Evolutionary conservation across 2,329 filamentous ascomycete genomes (phyloP).

Genomic region (Corinectria fuckeliana): DNA sequence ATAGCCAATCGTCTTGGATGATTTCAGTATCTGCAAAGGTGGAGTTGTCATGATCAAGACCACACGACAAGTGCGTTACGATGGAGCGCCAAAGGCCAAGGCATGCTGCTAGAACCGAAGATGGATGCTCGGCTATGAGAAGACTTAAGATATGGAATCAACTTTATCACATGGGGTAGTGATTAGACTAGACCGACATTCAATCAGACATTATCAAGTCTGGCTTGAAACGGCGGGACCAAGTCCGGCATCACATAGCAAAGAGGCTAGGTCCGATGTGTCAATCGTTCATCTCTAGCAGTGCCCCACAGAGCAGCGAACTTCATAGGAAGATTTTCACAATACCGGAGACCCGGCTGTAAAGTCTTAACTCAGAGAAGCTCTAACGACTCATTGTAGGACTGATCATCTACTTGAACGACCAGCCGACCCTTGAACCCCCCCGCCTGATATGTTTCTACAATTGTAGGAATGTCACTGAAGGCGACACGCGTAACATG

Average conservation of each 20-base stretch:
- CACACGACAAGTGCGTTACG: not conserved
- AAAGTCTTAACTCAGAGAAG: too few relatives aligned
- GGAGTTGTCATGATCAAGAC: not conserved
- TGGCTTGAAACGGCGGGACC: not conserved
- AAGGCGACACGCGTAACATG: conserved; percentile 38
- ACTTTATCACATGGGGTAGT: not conserved
- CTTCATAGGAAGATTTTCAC: not conserved
- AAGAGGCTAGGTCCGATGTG: too few relatives aligned
- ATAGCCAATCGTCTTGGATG: not conserved
- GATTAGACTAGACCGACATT: not conserved
- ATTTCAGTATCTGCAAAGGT: not conserved
- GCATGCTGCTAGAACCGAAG: not conserved
- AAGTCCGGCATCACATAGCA: not conserved
- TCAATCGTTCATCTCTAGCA: not conserved
- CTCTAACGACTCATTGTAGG: too few relatives aligned
- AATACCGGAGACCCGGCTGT: not conserved
- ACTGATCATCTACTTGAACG: conserved; percentile 29
- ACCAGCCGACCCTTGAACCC: conserved; percentile 41
- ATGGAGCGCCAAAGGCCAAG: not conserved
- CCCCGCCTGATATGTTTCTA: conserved; percentile 37
- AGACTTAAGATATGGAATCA: not conserved
- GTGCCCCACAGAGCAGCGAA: not conserved
- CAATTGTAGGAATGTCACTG: conserved; percentile 35
- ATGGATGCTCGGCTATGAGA: not conserved
- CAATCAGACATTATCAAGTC: not conserved